phyloP scores from a whole-genome alignment of 257 asterid species.

The Ophiorrhiza pumila region DNA sequence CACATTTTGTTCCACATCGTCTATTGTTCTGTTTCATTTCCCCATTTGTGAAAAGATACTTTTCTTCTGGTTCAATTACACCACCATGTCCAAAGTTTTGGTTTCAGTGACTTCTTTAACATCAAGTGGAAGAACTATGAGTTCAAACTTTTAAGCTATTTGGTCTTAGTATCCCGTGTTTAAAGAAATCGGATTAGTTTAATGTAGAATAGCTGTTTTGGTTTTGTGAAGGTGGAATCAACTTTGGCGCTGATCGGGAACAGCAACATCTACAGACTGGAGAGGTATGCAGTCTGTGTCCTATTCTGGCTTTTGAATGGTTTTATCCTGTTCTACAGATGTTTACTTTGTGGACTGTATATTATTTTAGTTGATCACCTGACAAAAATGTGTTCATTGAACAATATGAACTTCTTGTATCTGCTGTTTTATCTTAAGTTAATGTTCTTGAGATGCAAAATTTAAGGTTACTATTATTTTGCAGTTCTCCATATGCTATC shows the following conservation, averaged over 20 bases:
- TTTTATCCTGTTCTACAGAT: not conserved
- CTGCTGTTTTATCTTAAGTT: not conserved
- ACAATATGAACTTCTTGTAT: not conserved
- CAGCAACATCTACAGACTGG: constrained; percentile 6
- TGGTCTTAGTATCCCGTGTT: not conserved
- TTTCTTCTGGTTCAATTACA: not conserved
- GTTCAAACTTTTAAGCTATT: not conserved
- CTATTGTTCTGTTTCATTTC: not conserved
- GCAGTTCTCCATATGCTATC: not conserved
- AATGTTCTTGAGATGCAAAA: not conserved
- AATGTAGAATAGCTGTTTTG: not conserved
- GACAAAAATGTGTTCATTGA: not conserved
- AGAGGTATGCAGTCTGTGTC: constrained; percentile 16
- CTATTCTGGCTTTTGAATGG: not conserved
- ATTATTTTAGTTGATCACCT: not conserved
- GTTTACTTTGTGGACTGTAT: not conserved
- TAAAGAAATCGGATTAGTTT: constrained; percentile 4
- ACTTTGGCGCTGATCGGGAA: constrained; percentile 1
- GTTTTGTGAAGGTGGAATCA: constrained; percentile 15
- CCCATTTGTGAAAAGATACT: not conserved
- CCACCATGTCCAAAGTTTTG: not conserved
- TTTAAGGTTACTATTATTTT: not conserved
- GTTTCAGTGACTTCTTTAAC: not conserved
- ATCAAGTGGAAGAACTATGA: not conserved
- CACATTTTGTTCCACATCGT: not conserved